These are phyloP conservation scores for Gomphus bonarii DNA, from an alignment of 1,284 basidiomycete genomes.

Conservation along the genomic window DNA sequence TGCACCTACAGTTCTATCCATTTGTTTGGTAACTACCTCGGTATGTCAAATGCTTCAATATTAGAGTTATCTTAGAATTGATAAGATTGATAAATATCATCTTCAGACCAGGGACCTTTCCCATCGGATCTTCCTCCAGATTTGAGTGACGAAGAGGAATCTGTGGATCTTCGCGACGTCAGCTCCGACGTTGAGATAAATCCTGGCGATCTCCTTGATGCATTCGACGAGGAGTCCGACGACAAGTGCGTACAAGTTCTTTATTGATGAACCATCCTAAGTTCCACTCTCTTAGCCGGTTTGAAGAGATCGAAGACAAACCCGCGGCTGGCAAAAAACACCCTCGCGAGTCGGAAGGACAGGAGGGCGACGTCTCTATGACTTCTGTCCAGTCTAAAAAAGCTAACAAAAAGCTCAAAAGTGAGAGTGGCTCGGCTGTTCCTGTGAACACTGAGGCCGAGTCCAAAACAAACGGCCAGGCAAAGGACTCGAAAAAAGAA, in stretches of 20 bases:
- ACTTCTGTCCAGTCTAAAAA: slow-evolving; percentile 51
- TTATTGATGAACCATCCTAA: neutral
- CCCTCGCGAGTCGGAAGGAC: slow-evolving; percentile 40
- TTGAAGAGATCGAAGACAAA: slow-evolving; percentile 36
- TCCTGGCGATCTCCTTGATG: slow-evolving; percentile 44
- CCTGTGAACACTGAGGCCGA: slow-evolving; percentile 24
- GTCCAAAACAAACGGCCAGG: slow-evolving; percentile 18
- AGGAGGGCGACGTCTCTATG: slow-evolving; percentile 29
- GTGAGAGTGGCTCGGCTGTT: slow-evolving; percentile 45
- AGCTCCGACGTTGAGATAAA: slow-evolving; percentile 70
- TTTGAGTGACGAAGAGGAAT: slow-evolving; percentile 48
- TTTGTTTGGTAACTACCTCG: slow-evolving; percentile 11
- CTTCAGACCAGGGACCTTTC: slow-evolving; percentile 37
- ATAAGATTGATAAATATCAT: too few species aligned
- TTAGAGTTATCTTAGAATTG: neutral
- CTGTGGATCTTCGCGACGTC: slow-evolving; percentile 55
- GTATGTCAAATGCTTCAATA: slow-evolving; percentile 23
- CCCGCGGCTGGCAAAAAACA: slow-evolving; percentile 40
- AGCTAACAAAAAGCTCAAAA: slow-evolving; percentile 73
- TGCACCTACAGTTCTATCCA: slow-evolving; percentile 11
- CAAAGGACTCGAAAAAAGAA: slow-evolving; percentile 25
- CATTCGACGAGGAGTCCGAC: slow-evolving; percentile 38
- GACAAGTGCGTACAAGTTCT: slow-evolving; percentile 27
- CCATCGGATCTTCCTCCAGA: slow-evolving; percentile 40
- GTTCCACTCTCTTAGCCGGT: slow-evolving; percentile 36